Evolutionary conservation across 2,329 filamentous ascomycete species (phyloP).

Genomic region (Atkinsonella texensis): DNA sequence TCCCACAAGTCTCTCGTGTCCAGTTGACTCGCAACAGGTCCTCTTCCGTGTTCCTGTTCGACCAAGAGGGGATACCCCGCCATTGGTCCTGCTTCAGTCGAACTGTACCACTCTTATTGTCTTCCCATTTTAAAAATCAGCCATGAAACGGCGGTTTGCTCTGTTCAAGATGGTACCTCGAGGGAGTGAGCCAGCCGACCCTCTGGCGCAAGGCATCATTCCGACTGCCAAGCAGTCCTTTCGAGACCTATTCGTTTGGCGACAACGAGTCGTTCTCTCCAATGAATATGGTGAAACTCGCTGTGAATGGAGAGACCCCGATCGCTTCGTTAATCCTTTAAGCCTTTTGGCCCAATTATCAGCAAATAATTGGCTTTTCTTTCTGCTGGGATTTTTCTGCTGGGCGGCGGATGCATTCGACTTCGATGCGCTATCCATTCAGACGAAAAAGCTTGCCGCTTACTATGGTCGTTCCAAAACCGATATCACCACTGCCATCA

Average conservation of each 20-base stretch:
- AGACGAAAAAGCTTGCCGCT: conserved; percentile 55
- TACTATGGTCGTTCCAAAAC: conserved; percentile 43
- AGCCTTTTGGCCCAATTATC: conserved; percentile 53
- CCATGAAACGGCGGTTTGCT: too few species aligned
- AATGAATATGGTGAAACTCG: conserved; percentile 53
- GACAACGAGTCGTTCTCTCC: conserved; percentile 56
- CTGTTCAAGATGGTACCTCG: conserved; percentile 1
- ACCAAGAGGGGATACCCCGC: background rate
- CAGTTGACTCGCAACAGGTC: background rate
- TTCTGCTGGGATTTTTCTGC: conserved; percentile 59
- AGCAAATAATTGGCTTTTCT: conserved; percentile 59
- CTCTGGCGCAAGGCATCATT: conserved; percentile 51
- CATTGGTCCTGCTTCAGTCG: background rate
- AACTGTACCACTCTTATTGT: background rate
- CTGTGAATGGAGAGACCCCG: conserved; percentile 56
- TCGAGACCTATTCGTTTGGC: conserved; percentile 59
- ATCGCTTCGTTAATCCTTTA: conserved; percentile 58
- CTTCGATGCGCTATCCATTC: conserved; percentile 70
- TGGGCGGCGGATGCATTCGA: conserved; percentile 80
- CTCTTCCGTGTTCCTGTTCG: background rate
- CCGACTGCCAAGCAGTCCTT: conserved; percentile 53
- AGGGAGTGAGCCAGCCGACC: conserved; percentile 45
- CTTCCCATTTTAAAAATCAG: background rate
- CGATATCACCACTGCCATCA: conserved; percentile 63
- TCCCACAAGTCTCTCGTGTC: background rate